These are phyloP conservation scores for Ambrosia artemisiifolia DNA, from an alignment of 129 eudicot genomes.

Conservation along the genomic window DNA sequence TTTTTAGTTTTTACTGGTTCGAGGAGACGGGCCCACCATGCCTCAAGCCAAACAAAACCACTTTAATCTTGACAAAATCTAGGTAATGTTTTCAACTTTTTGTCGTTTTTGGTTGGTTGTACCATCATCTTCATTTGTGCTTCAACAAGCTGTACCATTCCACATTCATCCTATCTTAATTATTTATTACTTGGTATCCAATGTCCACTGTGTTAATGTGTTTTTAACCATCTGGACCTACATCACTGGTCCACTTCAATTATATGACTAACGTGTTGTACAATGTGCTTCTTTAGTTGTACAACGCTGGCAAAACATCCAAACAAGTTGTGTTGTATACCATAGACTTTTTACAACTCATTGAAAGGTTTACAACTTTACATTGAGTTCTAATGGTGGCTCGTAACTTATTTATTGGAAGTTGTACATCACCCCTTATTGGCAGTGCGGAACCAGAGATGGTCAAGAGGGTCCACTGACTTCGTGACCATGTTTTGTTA, in stretches of 20 bases:
- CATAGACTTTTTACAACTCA: too few species aligned
- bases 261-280: not conserved
- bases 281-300: constrained; percentile 13
- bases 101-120: constrained; percentile 14
- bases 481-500: too few species aligned
- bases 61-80: constrained; percentile 34
- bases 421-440: not conserved
- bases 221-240: not conserved
- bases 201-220: not conserved
- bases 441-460: too few species aligned
- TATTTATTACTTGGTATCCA: constrained; percentile 9
- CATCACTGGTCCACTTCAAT: not conserved
- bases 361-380: too few species aligned
- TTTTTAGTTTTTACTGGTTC: too few species aligned
- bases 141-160: constrained; percentile 17
- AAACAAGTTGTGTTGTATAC: too few species aligned
- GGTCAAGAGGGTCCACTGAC: too few species aligned
- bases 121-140: constrained; percentile 5
- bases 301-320: not conserved
- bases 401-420: not conserved
- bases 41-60: constrained; percentile 19
- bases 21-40: not conserved
- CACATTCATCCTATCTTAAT: not conserved
- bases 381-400: not conserved
- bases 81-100: constrained; percentile 2